A percentile compares a stretch with the other conserved stretches of the same genome.
Conservation (phyloP, 2,329 filamentous ascomycete genomes). For the Catunica adiposa region DNA sequence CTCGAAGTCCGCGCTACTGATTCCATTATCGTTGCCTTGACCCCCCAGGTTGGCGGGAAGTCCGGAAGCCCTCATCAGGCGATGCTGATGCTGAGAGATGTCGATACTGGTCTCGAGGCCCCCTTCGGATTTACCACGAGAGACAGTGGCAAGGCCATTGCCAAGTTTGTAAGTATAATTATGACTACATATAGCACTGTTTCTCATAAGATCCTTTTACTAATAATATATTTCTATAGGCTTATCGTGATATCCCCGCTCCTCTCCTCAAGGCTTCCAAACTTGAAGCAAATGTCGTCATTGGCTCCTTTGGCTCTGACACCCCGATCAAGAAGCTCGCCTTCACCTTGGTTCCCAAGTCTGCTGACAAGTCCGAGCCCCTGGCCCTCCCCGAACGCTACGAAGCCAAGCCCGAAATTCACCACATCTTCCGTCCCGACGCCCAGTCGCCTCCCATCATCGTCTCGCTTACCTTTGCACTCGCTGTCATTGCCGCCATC, state of each 20-base stretch:
- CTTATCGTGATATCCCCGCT: constrained; percentile 72
- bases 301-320: constrained; percentile 72
- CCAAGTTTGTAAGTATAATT: constrained; percentile 56
- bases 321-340: constrained; percentile 48
- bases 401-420: constrained; percentile 66
- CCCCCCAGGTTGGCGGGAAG: constrained; percentile 59
- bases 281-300: constrained; percentile 64
- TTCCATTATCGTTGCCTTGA: constrained; percentile 66
- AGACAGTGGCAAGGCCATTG: constrained; percentile 69
- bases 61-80: constrained; percentile 78
- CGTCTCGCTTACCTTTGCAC: constrained; percentile 61
- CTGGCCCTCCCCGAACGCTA: constrained; percentile 65
- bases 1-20: constrained; percentile 52
- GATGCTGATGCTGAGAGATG: constrained; percentile 69
- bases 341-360: constrained; percentile 55
- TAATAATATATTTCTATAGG: constrained; percentile 31
- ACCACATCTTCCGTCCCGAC: constrained; percentile 75
- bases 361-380: constrained; percentile 45
- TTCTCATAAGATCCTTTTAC: constrained; percentile 15
- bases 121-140: constrained; percentile 74
- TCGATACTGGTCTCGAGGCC: constrained; percentile 60
- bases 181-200: background rate
- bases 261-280: constrained; percentile 56
- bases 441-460: constrained; percentile 65
- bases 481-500: constrained; percentile 55